phyloP scores from a whole-genome alignment of 1,284 basidiomycete genomes.

The Sphaerobolus stellatus region DNA sequence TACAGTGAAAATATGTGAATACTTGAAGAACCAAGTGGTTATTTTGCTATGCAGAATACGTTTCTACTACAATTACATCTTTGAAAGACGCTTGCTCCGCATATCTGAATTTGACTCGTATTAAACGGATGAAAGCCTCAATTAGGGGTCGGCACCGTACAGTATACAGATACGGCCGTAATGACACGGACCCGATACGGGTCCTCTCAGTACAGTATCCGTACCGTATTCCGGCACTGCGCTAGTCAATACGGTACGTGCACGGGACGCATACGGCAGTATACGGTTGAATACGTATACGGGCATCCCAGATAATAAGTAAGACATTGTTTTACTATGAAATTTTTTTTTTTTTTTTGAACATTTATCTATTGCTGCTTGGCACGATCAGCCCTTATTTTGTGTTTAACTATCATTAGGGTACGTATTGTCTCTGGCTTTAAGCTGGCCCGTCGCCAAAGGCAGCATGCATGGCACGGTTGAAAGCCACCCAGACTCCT shows the following conservation, averaged over 20 bases:
- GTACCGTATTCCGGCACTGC: not conserved
- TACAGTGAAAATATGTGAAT: too few relatives aligned
- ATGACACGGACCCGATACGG: too few relatives aligned
- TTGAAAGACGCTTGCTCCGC: too few relatives aligned
- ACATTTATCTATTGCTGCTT: too few relatives aligned
- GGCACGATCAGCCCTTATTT: not conserved
- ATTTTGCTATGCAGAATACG: too few relatives aligned
- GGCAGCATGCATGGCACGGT: not conserved
- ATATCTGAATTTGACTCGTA: too few relatives aligned
- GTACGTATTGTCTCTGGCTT: constrained; percentile 20
- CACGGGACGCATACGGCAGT: not conserved
- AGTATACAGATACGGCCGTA: too few relatives aligned
- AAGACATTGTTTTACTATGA: not conserved
- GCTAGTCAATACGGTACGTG: not conserved
- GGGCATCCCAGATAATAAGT: not conserved
- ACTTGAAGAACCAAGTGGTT: too few relatives aligned
- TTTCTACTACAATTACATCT: too few relatives aligned
- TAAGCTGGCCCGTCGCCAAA: constrained; percentile 28
- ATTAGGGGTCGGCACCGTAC: not conserved
- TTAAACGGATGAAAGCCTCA: too few relatives aligned
- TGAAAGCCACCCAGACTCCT: not conserved
- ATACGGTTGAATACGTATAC: not conserved
- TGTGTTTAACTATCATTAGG: not conserved
- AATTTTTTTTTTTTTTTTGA: constrained; percentile 12
- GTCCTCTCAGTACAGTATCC: not conserved